Evolutionary conservation across 129 eudicot genomes (phyloP).

Genomic region (Ambrosia artemisiifolia): DNA sequence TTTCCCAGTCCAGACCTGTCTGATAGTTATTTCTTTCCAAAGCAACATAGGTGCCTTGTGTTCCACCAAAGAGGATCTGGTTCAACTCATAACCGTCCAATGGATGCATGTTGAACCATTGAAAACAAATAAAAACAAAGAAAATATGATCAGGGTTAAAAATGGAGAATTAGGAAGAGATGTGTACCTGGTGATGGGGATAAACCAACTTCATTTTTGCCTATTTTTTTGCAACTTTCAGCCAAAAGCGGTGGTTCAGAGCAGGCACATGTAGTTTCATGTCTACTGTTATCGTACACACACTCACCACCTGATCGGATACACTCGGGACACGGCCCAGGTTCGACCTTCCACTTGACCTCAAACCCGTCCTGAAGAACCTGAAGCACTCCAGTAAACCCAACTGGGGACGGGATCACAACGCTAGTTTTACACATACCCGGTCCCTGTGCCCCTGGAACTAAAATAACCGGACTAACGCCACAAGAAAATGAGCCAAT

Average conservation of each 20-base stretch:
- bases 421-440: constrained; percentile 54
- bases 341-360: constrained; percentile 45
- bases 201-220: neutral
- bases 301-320: constrained; percentile 50
- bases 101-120: neutral
- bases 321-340: constrained; percentile 42
- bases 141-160: too few relatives aligned
- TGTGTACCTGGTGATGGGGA: constrained; percentile 15
- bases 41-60: too few relatives aligned
- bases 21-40: too few relatives aligned
- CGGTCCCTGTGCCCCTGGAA: constrained; percentile 43
- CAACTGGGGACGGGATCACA: constrained; percentile 44
- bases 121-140: too few relatives aligned
- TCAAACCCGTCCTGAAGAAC: constrained; percentile 46
- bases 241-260: constrained; percentile 33
- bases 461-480: constrained; percentile 13
- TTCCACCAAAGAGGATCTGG: too few relatives aligned
- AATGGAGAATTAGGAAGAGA: too few relatives aligned
- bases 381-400: constrained; percentile 25
- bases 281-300: constrained; percentile 26
- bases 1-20: too few relatives aligned
- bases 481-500: constrained; percentile 20
- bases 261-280: constrained; percentile 51
- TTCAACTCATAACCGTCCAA: too few relatives aligned
- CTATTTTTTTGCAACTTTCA: constrained; percentile 27